phyloP scores from a whole-genome alignment of 495 filamentous ascomycete species.

The Xylaria curta region DNA sequence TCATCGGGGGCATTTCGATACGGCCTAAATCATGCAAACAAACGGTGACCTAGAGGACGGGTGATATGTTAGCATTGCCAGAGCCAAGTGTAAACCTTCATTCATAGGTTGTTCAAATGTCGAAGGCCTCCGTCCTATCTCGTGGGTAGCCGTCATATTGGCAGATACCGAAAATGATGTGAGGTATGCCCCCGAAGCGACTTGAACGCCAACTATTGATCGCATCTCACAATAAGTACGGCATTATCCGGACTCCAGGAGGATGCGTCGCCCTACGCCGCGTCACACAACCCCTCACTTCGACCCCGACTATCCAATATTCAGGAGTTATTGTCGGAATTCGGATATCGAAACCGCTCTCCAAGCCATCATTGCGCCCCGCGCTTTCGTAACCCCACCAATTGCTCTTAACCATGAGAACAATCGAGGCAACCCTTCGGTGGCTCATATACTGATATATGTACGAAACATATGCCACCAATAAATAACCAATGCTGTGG shows the following conservation, averaged over 20 bases:
- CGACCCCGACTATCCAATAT: neutral
- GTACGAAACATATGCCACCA: neutral
- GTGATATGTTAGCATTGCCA: neutral
- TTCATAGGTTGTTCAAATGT: neutral
- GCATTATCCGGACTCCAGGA: neutral
- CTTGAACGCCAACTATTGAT: slow-evolving; percentile 2
- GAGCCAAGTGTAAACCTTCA: neutral
- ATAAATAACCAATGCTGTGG: neutral
- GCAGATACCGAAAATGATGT: neutral
- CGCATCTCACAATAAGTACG: neutral
- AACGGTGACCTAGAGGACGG: neutral
- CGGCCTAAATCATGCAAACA: neutral
- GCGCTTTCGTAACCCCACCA: neutral
- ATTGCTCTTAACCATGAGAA: neutral
- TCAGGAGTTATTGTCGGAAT: no score
- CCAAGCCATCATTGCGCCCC: neutral
- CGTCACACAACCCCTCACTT: slow-evolving; percentile 3
- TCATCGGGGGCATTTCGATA: neutral
- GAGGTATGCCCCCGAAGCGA: neutral
- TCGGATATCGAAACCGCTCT: neutral
- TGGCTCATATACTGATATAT: neutral
- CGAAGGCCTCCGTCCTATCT: neutral
- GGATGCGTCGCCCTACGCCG: neutral
- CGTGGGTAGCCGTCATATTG: neutral
- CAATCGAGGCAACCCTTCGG: neutral